These are phyloP conservation scores for Monosporascus sp. DNA, from an alignment of 2,329 filamentous ascomycete species.

Conservation along the genomic window DNA sequence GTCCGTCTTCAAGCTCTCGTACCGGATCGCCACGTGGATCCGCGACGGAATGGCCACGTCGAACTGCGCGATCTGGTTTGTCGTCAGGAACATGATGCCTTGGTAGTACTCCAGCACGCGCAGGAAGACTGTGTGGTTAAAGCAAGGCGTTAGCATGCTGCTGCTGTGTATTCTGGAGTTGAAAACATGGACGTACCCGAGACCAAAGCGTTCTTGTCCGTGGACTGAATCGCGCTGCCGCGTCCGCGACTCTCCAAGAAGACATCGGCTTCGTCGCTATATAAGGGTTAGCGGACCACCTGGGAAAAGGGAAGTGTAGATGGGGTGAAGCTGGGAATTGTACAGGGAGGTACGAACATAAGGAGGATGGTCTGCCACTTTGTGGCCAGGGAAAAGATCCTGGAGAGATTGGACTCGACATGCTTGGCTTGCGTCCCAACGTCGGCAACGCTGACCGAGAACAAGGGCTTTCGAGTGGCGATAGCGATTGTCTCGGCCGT, in stretches of 20 bases:
- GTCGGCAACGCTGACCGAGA: slow-evolving; percentile 5
- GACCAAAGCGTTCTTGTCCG: slow-evolving; percentile 6
- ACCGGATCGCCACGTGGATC: slow-evolving; percentile 19
- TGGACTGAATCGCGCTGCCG: neutral
- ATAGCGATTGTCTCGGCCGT: slow-evolving; percentile 8
- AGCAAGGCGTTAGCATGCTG: too few species aligned
- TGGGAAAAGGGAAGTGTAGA: too few species aligned
- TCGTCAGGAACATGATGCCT: slow-evolving; percentile 14
- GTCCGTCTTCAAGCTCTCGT: slow-evolving; percentile 3
- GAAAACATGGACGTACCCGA: slow-evolving; percentile 1
- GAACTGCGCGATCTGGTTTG: slow-evolving; percentile 20
- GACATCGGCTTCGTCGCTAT: slow-evolving; percentile 8
- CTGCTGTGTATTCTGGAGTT: too few species aligned
- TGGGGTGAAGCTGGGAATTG: neutral
- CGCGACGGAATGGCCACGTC: slow-evolving; percentile 20
- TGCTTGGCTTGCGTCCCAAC: slow-evolving; percentile 6
- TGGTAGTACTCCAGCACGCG: slow-evolving; percentile 10
- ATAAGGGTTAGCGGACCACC: neutral
- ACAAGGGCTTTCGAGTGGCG: slow-evolving; percentile 6
- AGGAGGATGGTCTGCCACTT: neutral
- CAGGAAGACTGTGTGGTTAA: slow-evolving; percentile 4
- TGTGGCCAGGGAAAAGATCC: slow-evolving; percentile 8
- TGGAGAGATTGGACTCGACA: slow-evolving; percentile 6
- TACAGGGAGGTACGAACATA: neutral
- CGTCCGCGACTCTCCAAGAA: slow-evolving; percentile 6